Conservation (phyloP, 108 stramenopile species). For the Pseudonitzschia pungens region DNA sequence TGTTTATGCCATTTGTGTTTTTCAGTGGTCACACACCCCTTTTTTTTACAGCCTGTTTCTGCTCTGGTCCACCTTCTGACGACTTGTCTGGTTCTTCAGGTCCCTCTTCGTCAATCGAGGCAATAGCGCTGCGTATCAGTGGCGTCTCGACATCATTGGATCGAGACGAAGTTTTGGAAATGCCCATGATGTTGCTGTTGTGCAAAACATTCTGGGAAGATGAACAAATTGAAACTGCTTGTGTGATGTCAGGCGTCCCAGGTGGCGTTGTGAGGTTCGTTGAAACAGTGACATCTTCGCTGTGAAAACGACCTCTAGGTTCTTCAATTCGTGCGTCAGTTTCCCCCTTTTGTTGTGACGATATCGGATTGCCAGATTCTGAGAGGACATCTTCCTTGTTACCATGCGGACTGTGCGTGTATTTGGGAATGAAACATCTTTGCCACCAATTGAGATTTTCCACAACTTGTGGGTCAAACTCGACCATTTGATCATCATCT, state of each 20-base stretch:
- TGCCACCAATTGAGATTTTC: conserved; percentile 16
- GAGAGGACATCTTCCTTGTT: conserved; percentile 2
- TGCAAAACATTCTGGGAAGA: not conserved
- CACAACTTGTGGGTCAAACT: conserved; percentile 12
- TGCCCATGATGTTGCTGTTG: not conserved
- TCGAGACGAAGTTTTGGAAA: not conserved
- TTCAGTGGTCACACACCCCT: too few species aligned
- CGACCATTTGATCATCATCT: conserved; percentile 17
- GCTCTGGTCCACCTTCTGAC: not conserved
- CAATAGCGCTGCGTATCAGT: not conserved
- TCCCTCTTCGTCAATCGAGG: conserved; percentile 13
- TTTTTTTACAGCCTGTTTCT: too few species aligned
- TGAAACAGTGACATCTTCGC: conserved; percentile 28
- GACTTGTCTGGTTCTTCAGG: conserved; percentile 10
- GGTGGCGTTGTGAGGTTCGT: conserved; percentile 26
- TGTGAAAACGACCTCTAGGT: conserved; percentile 22
- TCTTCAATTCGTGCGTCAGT: not conserved
- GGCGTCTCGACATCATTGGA: conserved; percentile 1
- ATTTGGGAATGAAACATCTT: conserved; percentile 30
- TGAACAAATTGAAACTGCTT: not conserved
- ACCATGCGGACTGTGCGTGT: not conserved
- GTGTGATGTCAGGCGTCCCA: conserved; percentile 18
- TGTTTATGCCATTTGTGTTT: too few species aligned
- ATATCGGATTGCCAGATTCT: not conserved
- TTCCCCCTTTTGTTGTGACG: conserved; percentile 6